phyloP scores from a whole-genome alignment of 129 eudicot species.

The Oenanthe sinensis region DNA sequence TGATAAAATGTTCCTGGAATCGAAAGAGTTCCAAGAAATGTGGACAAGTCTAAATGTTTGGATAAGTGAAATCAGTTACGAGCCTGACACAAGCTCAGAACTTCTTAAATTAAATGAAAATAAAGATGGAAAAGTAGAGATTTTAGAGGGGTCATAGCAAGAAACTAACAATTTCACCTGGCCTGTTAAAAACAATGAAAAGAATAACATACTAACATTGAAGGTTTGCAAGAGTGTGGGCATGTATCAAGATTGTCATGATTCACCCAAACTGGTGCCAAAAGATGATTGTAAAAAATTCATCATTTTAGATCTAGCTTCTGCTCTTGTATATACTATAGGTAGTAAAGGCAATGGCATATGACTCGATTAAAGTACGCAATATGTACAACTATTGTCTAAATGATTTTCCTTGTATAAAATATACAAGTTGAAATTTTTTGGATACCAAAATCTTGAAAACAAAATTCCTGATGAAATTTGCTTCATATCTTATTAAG shows the following conservation, averaged over 20 bases:
- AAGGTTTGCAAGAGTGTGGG: neutral
- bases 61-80: conserved; percentile 24
- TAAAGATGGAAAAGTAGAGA: conserved; percentile 30
- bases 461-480: too few relatives aligned
- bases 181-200: conserved; percentile 19
- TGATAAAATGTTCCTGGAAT: conserved; percentile 19
- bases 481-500: too few relatives aligned
- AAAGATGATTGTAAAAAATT: neutral
- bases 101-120: conserved; percentile 36
- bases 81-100: conserved; percentile 33
- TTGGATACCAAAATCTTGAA: too few relatives aligned
- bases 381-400: too few relatives aligned
- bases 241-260: neutral
- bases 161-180: conserved; percentile 37
- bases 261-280: neutral
- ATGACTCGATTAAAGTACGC: too few relatives aligned
- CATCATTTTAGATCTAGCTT: neutral
- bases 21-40: conserved; percentile 25
- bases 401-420: too few relatives aligned
- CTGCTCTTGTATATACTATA: neutral
- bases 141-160: conserved; percentile 38
- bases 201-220: conserved; percentile 8
- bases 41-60: conserved; percentile 33
- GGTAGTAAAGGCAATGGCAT: neutral
- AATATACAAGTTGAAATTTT: too few relatives aligned